Conservation (phyloP, 129 eudicot genomes). For the Rutidosis leptorrhynchoides region DNA sequence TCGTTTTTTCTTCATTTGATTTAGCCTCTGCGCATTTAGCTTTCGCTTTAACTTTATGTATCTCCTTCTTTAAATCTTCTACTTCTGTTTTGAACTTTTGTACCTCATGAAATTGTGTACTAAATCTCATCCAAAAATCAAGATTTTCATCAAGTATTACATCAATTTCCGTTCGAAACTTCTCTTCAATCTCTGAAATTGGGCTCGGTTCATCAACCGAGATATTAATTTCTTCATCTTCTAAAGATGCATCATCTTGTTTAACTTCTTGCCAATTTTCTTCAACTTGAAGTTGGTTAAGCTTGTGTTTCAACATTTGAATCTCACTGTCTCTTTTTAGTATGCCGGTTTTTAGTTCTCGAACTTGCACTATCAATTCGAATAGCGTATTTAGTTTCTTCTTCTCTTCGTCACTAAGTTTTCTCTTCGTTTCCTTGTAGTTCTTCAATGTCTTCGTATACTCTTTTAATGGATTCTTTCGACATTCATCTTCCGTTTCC, state of each 20-base stretch:
- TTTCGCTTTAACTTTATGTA: constrained; percentile 36
- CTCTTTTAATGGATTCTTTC: constrained; percentile 48
- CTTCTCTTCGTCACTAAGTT: constrained; percentile 51
- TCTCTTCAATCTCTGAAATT: constrained; percentile 57
- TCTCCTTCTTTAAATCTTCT: constrained; percentile 53
- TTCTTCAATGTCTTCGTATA: constrained; percentile 58
- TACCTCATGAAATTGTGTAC: constrained; percentile 62
- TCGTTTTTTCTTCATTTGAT: constrained; percentile 31
- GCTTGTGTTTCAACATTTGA: constrained; percentile 45
- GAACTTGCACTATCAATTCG: constrained; percentile 44
- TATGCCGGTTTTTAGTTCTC: constrained; percentile 49
- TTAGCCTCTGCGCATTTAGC: constrained; percentile 26
- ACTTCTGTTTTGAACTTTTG: constrained; percentile 64
- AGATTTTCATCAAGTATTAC: constrained; percentile 72
- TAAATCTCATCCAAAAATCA: constrained; percentile 82
- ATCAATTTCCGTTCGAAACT: constrained; percentile 56
- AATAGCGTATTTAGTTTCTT: constrained; percentile 35
- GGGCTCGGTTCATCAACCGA: constrained; percentile 27
- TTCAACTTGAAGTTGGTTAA: constrained; percentile 35
- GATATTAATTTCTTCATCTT: constrained; percentile 39
- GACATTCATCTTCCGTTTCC: constrained; percentile 33
- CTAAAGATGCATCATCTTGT: constrained; percentile 20
- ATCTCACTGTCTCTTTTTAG: constrained; percentile 64
- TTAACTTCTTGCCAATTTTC: constrained; percentile 25
- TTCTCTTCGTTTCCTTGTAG: constrained; percentile 69